A percentile compares a stretch with the other conserved stretches of the same genome.
phyloP scores from a whole-genome alignment of 495 filamentous ascomycete species.

The Clavariopsis aquatica region DNA sequence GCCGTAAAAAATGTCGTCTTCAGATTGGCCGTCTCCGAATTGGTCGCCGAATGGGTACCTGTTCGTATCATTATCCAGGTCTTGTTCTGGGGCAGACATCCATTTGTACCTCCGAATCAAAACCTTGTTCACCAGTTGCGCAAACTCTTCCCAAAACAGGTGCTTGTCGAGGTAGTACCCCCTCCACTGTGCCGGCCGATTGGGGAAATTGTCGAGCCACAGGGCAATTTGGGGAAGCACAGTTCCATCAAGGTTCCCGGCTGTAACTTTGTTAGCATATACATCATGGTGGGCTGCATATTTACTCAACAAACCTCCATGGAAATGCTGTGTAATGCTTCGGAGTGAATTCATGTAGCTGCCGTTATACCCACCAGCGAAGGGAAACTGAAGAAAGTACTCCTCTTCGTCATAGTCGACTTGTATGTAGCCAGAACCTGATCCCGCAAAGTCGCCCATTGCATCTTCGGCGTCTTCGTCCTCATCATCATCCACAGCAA shows the following conservation, averaged over 20 bases:
- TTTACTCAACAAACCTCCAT: constrained; percentile 4
- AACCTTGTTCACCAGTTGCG: constrained; percentile 49
- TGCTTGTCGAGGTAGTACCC: constrained; percentile 47
- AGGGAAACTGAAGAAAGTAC: constrained; percentile 27
- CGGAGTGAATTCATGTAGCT: constrained; percentile 23
- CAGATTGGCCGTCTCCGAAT: constrained; percentile 21
- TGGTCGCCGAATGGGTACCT: constrained; percentile 32
- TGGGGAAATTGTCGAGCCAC: constrained; percentile 43
- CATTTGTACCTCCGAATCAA: constrained; percentile 50
- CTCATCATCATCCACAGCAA: constrained; percentile 40
- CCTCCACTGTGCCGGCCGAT: constrained; percentile 35
- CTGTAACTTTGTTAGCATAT: constrained; percentile 35
- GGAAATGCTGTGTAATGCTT: constrained; percentile 21
- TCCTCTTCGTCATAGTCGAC: constrained; percentile 32
- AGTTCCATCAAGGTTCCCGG: constrained; percentile 29
- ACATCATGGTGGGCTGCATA: neutral
- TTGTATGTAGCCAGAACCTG: constrained; percentile 23
- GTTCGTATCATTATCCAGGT: constrained; percentile 10
- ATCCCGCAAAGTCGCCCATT: constrained; percentile 23
- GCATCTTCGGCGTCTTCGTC: constrained; percentile 36
- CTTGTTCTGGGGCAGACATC: neutral
- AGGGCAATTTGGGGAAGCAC: constrained; percentile 36
- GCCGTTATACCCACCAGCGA: constrained; percentile 10
- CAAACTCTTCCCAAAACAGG: constrained; percentile 59
- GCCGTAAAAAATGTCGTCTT: constrained; percentile 19